phyloP scores from a whole-genome alignment of 371 early-diverging fungal species.

The Syncephalastrum contaminatum region DNA sequence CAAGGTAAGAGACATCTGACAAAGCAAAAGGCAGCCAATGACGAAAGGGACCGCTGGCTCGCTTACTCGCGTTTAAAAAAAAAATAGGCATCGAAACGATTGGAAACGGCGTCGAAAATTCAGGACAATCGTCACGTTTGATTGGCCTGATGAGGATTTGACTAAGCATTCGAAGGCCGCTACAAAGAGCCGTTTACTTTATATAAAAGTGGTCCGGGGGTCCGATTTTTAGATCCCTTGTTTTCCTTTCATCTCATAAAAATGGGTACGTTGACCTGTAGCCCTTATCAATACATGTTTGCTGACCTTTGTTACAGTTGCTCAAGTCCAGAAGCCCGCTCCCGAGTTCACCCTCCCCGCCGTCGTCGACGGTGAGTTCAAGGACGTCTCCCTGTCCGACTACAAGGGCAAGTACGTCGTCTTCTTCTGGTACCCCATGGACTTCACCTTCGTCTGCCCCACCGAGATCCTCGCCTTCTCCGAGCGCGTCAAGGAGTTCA shows the following conservation, averaged over 20 bases:
- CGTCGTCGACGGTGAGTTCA: constrained; percentile 78
- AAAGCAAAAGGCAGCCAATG: too few relatives aligned
- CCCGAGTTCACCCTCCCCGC: constrained; percentile 77
- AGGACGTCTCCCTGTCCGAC: constrained; percentile 77
- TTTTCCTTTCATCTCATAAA: constrained; percentile 15
- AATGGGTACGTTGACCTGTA: constrained; percentile 20
- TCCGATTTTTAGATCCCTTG: not conserved
- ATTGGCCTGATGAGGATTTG: constrained; percentile 4
- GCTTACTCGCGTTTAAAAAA: not conserved
- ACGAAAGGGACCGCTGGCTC: too few relatives aligned
- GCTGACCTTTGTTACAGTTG: constrained; percentile 9
- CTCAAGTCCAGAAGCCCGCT: constrained; percentile 50
- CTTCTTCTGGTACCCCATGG: constrained; percentile 53
- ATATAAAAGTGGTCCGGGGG: constrained; percentile 15
- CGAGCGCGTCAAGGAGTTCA: constrained; percentile 85
- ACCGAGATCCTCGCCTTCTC: constrained; percentile 91
- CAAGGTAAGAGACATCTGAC: too few relatives aligned
- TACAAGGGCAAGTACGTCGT: constrained; percentile 80
- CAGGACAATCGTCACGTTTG: not conserved
- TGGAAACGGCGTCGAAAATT: constrained; percentile 4
- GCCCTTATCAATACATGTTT: not conserved
- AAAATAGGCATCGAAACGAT: constrained; percentile 6
- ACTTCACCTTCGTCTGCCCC: constrained; percentile 85
- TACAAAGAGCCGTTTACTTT: not conserved
- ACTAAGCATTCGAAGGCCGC: constrained; percentile 13